Base-by-base conservation (phyloP, 257 asterid genomes). In the Coffea canephora region DNA sequence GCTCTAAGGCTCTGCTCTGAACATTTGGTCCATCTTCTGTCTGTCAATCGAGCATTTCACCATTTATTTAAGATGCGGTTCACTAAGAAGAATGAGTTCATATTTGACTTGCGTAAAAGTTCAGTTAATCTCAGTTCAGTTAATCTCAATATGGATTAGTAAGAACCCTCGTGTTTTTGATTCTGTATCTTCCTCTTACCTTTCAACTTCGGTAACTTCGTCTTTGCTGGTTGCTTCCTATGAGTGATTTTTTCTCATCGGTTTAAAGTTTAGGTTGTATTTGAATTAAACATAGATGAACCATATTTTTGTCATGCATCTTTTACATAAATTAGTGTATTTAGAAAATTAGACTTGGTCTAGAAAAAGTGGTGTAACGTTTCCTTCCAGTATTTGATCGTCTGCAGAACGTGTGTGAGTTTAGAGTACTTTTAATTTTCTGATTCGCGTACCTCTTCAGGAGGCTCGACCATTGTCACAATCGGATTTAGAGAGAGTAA, bases 401-500 rank as follows among this genome's bases (percentile, higher is more conserved):
- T 50, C 15, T 46, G 50, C 0, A 19, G 39, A 73, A 21, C 5
- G 27, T 13, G 70, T 31, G 43, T 65, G 25, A 74, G 18, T 59
- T 67, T 73, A 55, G 65, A 19, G 43, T 67, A 21, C 15, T 21
- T 21, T 45, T 67, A 27, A 19, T 59, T 16, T 16, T 10, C 48
- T 31, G 5, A 14, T 11, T 15, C 34, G 0, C 27, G n/a, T 46
- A 16, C 13, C 15, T 18, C 69, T 73, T 55, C 85, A 93, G 98
- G 96, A 89, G 76, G 88, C 94, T 11, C 90, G 99, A 78, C 88
- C 91, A 72, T 87, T 93, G 83, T 71, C 91, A 1, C 90, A 89
- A 81, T 68, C 19, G 12, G 98, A 95, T 86, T 81, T 95, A 86
- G 95, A 92, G 85, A 87, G 75, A 73, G 96, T 87, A 39, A 64